Evolutionary conservation across 306 rosid species (phyloP), one percentile per base, ranked within the genome.

Genomic region (Adenanthera pavonina): DNA sequence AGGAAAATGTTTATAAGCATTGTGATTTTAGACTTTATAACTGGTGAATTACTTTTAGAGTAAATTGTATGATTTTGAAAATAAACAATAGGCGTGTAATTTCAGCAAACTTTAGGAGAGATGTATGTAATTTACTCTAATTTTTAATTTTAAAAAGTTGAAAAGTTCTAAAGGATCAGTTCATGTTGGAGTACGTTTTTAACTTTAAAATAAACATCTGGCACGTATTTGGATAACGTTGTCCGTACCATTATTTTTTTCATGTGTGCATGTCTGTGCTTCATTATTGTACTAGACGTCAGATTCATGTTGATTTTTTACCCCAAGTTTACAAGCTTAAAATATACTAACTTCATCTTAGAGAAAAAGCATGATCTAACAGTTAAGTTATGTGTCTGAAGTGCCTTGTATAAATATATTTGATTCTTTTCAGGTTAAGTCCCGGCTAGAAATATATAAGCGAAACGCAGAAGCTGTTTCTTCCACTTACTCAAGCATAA

Each of bases 401-500:
- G 13, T 38, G 52, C 47, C 75, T 80, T 71, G 20, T 62, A 60
- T 65, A 46, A 46, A 47, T 61, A 70, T 19, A 66, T 44, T 33
- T 67, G 34, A 85, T 79, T 80, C 66, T 79, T 59, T 59, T 69
- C 82, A 95, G 97, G 99, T 90, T 65, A 89, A 87, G 81, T 86
- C 92, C 43, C 97, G 99, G 69, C 92, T 95, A 49, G 84, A 89
- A 74, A 88, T 90, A 84, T 93, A 92, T 86, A 92, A 92, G 90
- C 25, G 86, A 87, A 95, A 93, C 89, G 97, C 92, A 47, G 93
- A 85, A 83, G 90, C 98, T 53, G 85, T 82, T 59, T 86, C 89
- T 76, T 87, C 94, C 74, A 71, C 91, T 13, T 95, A 95, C 86
- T 89, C 85, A 46, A 81, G 71, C 85, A 88, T 90, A 78, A 83